A percentile compares a stretch with the other conserved stretches of the same genome.
phyloP scores from a whole-genome alignment of 805 yeast species.

The Kazachstania bromeliacearum region DNA sequence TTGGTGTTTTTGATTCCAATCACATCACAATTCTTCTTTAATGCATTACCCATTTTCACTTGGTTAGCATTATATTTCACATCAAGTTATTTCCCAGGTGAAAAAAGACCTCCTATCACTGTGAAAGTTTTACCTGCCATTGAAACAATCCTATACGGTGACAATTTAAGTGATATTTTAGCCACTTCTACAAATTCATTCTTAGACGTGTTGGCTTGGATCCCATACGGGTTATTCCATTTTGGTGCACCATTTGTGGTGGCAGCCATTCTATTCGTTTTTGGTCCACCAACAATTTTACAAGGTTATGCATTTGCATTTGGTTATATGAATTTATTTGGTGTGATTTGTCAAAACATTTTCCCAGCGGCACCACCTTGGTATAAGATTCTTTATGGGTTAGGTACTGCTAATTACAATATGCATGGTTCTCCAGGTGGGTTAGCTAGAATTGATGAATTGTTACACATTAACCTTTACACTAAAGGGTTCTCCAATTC shows the following conservation, averaged over 20 bases:
- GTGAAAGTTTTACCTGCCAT: conserved; percentile 84
- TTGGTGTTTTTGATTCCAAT: conserved; percentile 55
- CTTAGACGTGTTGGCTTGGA: conserved; percentile 83
- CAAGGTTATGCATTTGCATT: conserved; percentile 85
- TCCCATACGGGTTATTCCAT: conserved; percentile 89
- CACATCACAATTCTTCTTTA: conserved; percentile 74
- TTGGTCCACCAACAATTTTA: conserved; percentile 84
- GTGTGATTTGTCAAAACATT: conserved; percentile 70
- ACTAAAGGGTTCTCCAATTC: conserved; percentile 75
- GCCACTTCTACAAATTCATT: conserved; percentile 59
- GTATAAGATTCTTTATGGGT: conserved; percentile 79
- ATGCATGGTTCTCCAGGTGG: conserved; percentile 97
- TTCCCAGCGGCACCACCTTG: conserved; percentile 98
- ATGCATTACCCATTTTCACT: conserved; percentile 72
- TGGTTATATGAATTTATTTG: conserved; percentile 86
- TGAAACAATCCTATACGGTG: conserved; percentile 88
- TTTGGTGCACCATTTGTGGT: conserved; percentile 85
- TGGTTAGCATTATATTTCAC: conserved; percentile 82
- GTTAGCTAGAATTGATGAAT: conserved; percentile 69
- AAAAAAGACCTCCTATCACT: conserved; percentile 77
- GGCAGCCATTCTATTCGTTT: conserved; percentile 66
- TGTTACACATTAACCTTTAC: conserved; percentile 75
- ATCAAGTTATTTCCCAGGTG: conserved; percentile 61
- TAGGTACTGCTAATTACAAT: conserved; percentile 80
- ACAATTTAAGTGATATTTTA: conserved; percentile 72